Conservation (phyloP, 2,329 filamentous ascomycete species). For the Chrysosphaeria jannelii region DNA sequence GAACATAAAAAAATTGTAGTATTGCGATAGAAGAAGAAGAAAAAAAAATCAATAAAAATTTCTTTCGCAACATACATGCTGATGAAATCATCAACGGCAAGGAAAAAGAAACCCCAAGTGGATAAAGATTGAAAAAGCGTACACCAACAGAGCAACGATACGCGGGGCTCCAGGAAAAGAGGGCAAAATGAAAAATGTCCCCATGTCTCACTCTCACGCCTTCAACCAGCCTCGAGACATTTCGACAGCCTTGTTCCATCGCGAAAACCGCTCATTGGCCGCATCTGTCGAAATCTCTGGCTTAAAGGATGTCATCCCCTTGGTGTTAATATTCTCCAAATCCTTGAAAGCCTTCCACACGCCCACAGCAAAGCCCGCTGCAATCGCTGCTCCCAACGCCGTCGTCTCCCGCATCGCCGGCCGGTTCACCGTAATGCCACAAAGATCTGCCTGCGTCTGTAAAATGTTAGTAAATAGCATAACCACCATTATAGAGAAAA, state of each 20-base stretch:
- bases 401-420: constrained; percentile 80
- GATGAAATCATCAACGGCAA: too few species aligned
- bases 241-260: constrained; percentile 25
- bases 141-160: too few species aligned
- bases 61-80: too few species aligned
- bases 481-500: too few species aligned
- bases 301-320: constrained; percentile 37
- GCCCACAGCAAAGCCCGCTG: constrained; percentile 54
- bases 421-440: constrained; percentile 51
- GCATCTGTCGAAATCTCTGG: constrained; percentile 22
- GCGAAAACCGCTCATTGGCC: constrained; percentile 14
- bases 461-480: not conserved
- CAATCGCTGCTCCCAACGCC: constrained; percentile 63
- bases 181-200: too few species aligned
- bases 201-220: too few species aligned
- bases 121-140: too few species aligned
- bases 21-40: too few species aligned
- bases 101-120: too few species aligned
- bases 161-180: too few species aligned
- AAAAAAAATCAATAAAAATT: too few species aligned
- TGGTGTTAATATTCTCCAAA: constrained; percentile 39
- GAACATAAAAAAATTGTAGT: too few species aligned
- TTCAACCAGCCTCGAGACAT: constrained; percentile 27
- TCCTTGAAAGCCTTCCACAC: constrained; percentile 53
- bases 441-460: constrained; percentile 62